Percentiles rank a stretch among this genome's conserved stretches.
phyloP scores from a whole-genome alignment of 192 early-diverging fungal genomes.

The Anaeromyces robustus region DNA sequence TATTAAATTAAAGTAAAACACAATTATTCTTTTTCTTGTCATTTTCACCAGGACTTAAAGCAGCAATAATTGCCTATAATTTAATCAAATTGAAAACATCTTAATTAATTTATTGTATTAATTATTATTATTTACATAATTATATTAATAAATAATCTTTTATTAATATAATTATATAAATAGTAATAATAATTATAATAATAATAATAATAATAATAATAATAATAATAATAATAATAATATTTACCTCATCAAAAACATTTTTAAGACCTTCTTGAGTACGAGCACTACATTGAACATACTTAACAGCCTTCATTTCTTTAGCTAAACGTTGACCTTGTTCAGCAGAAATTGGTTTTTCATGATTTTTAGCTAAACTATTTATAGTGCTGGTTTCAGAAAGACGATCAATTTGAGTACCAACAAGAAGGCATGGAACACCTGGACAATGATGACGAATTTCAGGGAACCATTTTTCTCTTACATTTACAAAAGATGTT shows the following conservation, averaged over 20 bases:
- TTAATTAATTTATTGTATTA: no score
- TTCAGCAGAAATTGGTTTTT: conserved; percentile 64
- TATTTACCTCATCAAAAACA: conserved; percentile 9
- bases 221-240: no score
- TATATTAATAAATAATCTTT: no score
- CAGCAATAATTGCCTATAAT: no score
- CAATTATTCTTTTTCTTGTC: no score
- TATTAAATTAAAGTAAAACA: no score
- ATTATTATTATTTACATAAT: no score
- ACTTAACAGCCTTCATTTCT: conserved; percentile 78
- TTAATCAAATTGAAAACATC: no score
- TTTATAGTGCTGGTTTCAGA: conserved; percentile 64
- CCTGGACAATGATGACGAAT: conserved; percentile 85
- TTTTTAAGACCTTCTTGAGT: conserved; percentile 90
- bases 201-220: no score
- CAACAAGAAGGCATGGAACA: conserved; percentile 87
- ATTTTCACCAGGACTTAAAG: no score
- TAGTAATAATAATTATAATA: no score
- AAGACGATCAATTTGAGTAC: conserved; percentile 80
- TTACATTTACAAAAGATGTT: conserved; percentile 88
- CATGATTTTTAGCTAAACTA: conserved; percentile 62
- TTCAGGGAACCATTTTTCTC: conserved; percentile 94
- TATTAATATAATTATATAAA: no score
- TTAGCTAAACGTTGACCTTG: conserved; percentile 67
- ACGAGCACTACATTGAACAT: conserved; percentile 82